Evolutionary conservation across 495 filamentous ascomycete species (phyloP).

Genomic region (Trypethelium eluteriae): DNA sequence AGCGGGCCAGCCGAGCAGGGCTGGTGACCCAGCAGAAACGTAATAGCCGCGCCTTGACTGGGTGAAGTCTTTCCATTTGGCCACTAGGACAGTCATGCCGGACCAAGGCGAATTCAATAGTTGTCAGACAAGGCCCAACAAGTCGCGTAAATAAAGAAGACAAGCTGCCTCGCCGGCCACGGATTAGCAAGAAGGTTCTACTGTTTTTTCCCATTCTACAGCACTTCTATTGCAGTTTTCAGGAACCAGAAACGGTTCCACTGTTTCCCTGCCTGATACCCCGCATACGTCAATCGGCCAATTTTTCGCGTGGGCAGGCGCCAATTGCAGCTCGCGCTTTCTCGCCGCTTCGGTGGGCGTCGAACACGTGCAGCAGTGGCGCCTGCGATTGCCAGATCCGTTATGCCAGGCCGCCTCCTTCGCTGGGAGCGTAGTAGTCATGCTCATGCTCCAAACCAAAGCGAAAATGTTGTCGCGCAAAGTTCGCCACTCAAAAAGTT

Average conservation of each 20-base stretch:
- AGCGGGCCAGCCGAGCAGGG: neutral
- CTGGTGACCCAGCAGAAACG: neutral
- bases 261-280: neutral
- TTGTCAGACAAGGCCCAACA: neutral
- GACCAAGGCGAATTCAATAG: neutral
- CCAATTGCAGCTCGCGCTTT: neutral
- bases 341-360: neutral
- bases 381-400: neutral
- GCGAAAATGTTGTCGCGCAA: neutral
- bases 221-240: neutral
- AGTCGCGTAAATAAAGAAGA: neutral
- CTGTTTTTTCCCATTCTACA: neutral
- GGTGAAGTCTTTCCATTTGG: neutral
- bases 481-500: neutral
- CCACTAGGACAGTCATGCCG: neutral
- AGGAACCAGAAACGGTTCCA: neutral
- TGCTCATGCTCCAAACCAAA: neutral
- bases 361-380: neutral
- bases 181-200: neutral
- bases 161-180: neutral
- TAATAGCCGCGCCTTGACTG: conserved; percentile 6
- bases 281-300: neutral
- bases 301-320: neutral
- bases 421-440: neutral
- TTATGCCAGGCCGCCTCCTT: conserved; percentile 5